Percentiles rank a stretch among this genome's conserved stretches.
These are phyloP conservation scores for Dentipellis sp. DNA, from an alignment of 768 basidiomycete genomes.

Conservation along the genomic window DNA sequence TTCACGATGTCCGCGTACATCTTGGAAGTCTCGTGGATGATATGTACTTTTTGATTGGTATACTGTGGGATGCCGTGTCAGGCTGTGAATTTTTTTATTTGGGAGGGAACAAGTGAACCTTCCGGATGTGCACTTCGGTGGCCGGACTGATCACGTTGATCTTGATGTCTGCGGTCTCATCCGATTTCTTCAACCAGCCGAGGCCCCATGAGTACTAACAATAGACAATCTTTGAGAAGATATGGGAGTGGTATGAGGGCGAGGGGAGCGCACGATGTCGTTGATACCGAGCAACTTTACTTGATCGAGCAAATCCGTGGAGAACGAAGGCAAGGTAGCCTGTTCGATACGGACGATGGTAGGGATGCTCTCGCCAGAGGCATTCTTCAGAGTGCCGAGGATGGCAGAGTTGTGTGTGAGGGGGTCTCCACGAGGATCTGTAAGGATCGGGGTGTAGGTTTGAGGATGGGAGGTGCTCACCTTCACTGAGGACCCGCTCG, in stretches of 20 bases:
- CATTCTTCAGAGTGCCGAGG: constrained; percentile 3
- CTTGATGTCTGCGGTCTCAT: constrained; percentile 58
- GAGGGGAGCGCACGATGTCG: constrained; percentile 47
- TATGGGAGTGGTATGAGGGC: constrained; percentile 7
- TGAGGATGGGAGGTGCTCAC: constrained; percentile 9
- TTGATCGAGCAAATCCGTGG: constrained; percentile 27
- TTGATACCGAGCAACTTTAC: constrained; percentile 46
- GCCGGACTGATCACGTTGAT: constrained; percentile 83
- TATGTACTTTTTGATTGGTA: constrained; percentile 55
- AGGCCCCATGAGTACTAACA: constrained; percentile 74
- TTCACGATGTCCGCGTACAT: constrained; percentile 62
- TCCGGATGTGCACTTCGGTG: constrained; percentile 81
- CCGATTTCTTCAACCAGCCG: constrained; percentile 47
- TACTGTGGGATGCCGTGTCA: constrained; percentile 38
- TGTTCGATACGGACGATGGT: constrained; percentile 77
- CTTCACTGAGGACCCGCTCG: constrained; percentile 11
- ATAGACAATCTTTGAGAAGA: background rate
- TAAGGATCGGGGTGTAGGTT: too few species aligned
- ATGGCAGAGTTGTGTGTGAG: constrained; percentile 3
- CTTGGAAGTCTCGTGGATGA: constrained; percentile 79
- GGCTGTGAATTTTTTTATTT: background rate
- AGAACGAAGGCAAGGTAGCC: constrained; percentile 51
- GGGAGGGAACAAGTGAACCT: constrained; percentile 32
- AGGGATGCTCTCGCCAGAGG: constrained; percentile 8
- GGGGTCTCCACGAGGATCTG: constrained; percentile 3